A percentile compares a stretch with the other conserved stretches of the same genome.
phyloP scores from a whole-genome alignment of 495 filamentous ascomycete species.

The Ramalina peruviana region DNA sequence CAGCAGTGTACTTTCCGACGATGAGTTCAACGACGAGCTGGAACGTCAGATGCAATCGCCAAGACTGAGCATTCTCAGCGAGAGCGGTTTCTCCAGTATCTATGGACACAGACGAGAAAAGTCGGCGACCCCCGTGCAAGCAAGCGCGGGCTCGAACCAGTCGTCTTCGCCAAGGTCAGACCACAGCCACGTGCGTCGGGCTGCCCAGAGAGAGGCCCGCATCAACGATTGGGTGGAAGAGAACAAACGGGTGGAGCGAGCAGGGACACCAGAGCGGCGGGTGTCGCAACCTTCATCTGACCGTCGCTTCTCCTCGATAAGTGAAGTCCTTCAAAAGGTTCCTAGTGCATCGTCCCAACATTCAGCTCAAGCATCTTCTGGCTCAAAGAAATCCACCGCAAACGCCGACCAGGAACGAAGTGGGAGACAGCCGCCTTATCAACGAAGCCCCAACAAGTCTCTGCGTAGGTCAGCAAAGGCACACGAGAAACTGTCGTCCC shows the following conservation, averaged over 20 bases:
- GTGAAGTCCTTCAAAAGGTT: conserved; percentile 4
- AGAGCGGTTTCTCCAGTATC: conserved; percentile 62
- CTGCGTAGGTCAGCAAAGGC: conserved; percentile 1
- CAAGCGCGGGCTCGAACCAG: not conserved
- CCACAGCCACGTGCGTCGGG: not conserved
- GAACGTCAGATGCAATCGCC: conserved; percentile 36
- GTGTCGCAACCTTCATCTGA: not conserved
- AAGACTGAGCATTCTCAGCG: conserved; percentile 61
- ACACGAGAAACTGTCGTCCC: conserved; percentile 1
- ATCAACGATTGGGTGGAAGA: conserved; percentile 11
- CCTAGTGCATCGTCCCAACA: not conserved
- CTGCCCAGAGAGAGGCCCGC: conserved; percentile 8
- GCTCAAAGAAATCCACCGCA: not conserved
- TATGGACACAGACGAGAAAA: conserved; percentile 26
- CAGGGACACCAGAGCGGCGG: conserved; percentile 1
- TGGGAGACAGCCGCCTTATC: not conserved
- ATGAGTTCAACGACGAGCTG: conserved; percentile 25
- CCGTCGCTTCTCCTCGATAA: conserved; percentile 9
- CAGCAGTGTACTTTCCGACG: conserved; percentile 15
- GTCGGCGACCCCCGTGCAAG: not conserved
- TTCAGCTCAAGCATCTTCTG: not conserved
- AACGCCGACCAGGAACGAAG: not conserved
- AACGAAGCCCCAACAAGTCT: conserved; percentile 3
- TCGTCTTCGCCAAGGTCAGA: not conserved
- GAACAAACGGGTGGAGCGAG: not conserved